A percentile compares a stretch with the other conserved stretches of the same genome.
phyloP scores from a whole-genome alignment of 495 filamentous ascomycete genomes.

The Oleoguttula mirabilis region DNA sequence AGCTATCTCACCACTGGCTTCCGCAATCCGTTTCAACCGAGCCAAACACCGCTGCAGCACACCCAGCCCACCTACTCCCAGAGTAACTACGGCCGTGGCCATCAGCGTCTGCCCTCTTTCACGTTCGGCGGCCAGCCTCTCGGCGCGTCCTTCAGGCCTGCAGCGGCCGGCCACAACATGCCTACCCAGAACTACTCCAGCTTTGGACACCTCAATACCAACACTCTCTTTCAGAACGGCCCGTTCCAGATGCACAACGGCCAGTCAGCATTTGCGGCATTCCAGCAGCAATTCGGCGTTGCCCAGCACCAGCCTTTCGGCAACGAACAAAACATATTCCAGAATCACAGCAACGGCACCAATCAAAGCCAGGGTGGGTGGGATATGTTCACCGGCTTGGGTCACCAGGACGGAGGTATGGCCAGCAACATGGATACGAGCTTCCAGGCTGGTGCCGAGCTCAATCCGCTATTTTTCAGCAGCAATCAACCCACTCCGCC shows the following conservation, averaged over 20 bases:
- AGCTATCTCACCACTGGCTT: conserved; percentile 23
- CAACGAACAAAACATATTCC: conserved; percentile 1
- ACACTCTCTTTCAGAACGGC: conserved; percentile 9
- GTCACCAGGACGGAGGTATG: not conserved
- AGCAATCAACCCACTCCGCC: conserved; percentile 8
- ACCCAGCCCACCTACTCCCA: not conserved
- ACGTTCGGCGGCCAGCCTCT: not conserved
- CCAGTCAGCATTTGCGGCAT: not conserved
- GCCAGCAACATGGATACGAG: not conserved
- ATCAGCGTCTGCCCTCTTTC: conserved; percentile 4
- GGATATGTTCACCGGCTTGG: conserved; percentile 4
- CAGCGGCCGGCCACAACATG: not conserved
- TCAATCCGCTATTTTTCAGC: conserved; percentile 17
- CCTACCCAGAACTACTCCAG: conserved; percentile 2
- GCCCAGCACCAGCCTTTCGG: not conserved
- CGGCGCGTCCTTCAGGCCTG: not conserved
- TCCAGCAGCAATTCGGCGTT: conserved; percentile 6
- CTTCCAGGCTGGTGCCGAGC: conserved; percentile 1
- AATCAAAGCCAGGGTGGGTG: not conserved
- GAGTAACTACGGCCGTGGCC: not conserved
- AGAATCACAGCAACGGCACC: not conserved
- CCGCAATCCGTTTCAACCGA: conserved; percentile 14
- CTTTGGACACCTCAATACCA: conserved; percentile 11
- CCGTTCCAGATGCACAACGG: not conserved
- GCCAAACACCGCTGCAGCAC: not conserved